phyloP scores from a whole-genome alignment of 345 rosid species.

The Cardamine chenopodiifolia region DNA sequence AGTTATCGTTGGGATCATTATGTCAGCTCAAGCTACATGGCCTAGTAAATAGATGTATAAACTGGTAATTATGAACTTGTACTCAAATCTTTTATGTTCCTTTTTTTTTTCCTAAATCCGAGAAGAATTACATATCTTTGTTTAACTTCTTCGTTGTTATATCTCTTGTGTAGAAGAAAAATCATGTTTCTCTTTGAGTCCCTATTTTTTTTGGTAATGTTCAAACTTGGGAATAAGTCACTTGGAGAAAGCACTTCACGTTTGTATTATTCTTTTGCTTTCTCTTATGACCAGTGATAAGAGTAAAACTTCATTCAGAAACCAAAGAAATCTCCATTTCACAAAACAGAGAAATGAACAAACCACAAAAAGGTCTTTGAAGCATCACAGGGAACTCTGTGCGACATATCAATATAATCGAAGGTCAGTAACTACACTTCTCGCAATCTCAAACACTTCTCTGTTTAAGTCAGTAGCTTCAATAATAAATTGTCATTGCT shows the following conservation, averaged over 20 bases:
- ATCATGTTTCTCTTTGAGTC: not conserved
- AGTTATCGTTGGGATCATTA: constrained; percentile 90
- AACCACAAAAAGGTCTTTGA: no score
- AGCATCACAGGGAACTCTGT: no score
- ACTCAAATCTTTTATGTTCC: not conserved
- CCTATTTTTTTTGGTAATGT: not conserved
- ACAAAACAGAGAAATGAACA: not conserved
- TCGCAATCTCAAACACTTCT: no score
- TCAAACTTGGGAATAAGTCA: constrained; percentile 8
- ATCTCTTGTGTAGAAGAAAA: constrained; percentile 14
- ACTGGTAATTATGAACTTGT: not conserved
- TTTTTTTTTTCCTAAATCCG: not conserved
- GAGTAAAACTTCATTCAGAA: not conserved
- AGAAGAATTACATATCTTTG: constrained; percentile 26
- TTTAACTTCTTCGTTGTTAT: no score
- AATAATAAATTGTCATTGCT: no score
- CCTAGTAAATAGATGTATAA: constrained; percentile 52
- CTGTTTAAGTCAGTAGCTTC: no score
- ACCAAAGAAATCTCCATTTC: not conserved
- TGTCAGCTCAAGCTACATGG: constrained; percentile 98
- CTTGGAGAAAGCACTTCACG: constrained; percentile 4
- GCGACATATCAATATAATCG: no score
- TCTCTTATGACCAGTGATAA: not conserved
- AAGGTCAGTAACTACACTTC: no score
- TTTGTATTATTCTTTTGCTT: constrained; percentile 8